Evolutionary conservation across 257 asterid genomes (phyloP), one percentile per base, ranked within the genome.

Genomic region (Pogostemon cablin): DNA sequence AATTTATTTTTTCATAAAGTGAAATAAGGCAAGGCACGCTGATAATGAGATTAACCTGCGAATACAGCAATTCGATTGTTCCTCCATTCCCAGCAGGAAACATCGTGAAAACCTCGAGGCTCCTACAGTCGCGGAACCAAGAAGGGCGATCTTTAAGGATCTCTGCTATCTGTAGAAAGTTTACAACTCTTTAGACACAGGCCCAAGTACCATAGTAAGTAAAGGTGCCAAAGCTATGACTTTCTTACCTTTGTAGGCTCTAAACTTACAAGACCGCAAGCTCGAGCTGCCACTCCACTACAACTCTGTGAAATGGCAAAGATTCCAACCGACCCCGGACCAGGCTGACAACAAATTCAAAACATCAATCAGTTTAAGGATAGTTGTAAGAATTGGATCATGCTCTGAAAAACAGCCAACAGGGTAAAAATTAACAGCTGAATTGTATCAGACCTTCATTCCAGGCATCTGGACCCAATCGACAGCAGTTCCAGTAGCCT

Each of bases 401-500:
- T 4, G 1, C 7, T 12, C 15, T 9, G 48, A 44, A 47, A 47
- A 46, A 1, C 7, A 25, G 32, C 4, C 4, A 71, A 66, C 0
- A n/a, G 3, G 46, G 4, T 2, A 11, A 37, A 37, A 63, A 55
- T 34, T 34, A 50, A 41, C n/a, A 25, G 11, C 8, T 42, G 60
- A 53, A 61, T 46, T 50, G 39, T 42, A 44, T 42, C 70, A 57
- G 8, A 93, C 99, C 99, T 93, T 95, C 99, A 95, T 95, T 90
- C 99, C 99, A 86, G 99, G 99, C 97, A 95, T 88, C 85, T 92
- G 99, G 78, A 95, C 97, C 99, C 99, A 95, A 89, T 91, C 98
- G 55, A 95, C 96, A 83, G 99, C 98, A 79, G 97, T 95, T 86
- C 99, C 99, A 66, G 98, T 95, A 83, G 99, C 99, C 96, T 95